A percentile compares a stretch with the other conserved stretches of the same genome.
These are phyloP conservation scores for Brassica juncea DNA, from an alignment of 345 rosid genomes.

Conservation along the genomic window DNA sequence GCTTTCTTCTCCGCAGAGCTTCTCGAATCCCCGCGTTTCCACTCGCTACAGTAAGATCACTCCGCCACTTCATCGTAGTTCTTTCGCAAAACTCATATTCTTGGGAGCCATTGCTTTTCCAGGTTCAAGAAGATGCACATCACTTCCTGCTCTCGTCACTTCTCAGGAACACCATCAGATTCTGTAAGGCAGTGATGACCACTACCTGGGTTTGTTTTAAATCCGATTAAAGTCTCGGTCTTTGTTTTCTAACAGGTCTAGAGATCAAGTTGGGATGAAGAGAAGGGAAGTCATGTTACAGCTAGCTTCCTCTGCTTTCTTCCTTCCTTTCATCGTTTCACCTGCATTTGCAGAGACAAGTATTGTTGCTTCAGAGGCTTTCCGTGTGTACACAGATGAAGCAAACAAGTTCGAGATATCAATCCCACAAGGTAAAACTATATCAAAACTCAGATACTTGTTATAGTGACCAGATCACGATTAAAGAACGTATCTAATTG, in stretches of 20 bases:
- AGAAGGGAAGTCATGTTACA: slow-evolving; percentile 66
- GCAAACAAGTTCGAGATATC: slow-evolving; percentile 77
- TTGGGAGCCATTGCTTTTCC: slow-evolving; percentile 11
- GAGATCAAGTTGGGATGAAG: slow-evolving; percentile 32
- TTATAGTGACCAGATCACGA: no score
- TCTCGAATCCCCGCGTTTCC: slow-evolving; percentile 35
- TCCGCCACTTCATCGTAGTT: no score
- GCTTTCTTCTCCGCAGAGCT: slow-evolving; percentile 37
- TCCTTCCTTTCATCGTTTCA: slow-evolving; percentile 48
- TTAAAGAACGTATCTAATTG: slow-evolving; percentile 10
- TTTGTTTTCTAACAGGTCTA: slow-evolving; percentile 16
- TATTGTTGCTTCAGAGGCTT: slow-evolving; percentile 42
- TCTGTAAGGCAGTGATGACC: slow-evolving; percentile 4
- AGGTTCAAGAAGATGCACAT: slow-evolving; percentile 28
- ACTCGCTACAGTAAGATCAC: slow-evolving; percentile 12
- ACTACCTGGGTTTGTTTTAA: slow-evolving; percentile 17
- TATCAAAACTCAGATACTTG: not conserved
- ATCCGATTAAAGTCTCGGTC: not conserved
- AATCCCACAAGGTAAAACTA: slow-evolving; percentile 65
- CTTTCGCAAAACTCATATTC: slow-evolving; percentile 6
- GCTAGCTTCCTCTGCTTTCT: slow-evolving; percentile 47
- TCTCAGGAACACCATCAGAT: slow-evolving; percentile 24
- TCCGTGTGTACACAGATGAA: slow-evolving; percentile 65
- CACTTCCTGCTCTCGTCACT: slow-evolving; percentile 27
- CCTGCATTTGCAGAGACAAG: slow-evolving; percentile 49